phyloP scores from a whole-genome alignment of 163 green algal species.

The Coccomyxa subellipsoidea region DNA sequence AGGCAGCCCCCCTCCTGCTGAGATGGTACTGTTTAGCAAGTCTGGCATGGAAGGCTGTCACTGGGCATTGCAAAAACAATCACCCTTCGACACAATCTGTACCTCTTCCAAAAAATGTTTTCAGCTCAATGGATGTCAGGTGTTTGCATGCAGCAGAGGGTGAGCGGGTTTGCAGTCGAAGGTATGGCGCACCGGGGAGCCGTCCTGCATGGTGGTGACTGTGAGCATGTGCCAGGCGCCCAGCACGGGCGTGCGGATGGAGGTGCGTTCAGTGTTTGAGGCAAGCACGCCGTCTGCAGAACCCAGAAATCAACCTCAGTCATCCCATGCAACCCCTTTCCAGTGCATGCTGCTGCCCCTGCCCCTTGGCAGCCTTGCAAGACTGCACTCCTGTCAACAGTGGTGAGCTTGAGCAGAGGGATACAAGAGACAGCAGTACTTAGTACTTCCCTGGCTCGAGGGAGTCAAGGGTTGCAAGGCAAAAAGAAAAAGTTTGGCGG shows the following conservation, averaged over 20 bases:
- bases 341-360: neutral
- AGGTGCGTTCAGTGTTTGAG: conserved; percentile 18
- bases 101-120: too few species aligned
- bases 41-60: too few species aligned
- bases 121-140: neutral
- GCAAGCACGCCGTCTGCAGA: conserved; percentile 36
- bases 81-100: too few species aligned
- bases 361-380: neutral
- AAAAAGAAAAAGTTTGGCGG: neutral
- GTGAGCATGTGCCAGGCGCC: conserved; percentile 77
- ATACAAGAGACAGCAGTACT: too few species aligned
- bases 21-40: too few species aligned
- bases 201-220: conserved; percentile 41
- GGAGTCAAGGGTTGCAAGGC: too few species aligned
- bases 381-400: neutral
- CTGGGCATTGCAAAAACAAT: too few species aligned
- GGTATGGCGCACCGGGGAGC: neutral
- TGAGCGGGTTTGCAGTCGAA: too few species aligned
- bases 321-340: neutral
- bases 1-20: too few species aligned
- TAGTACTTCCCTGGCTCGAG: too few species aligned
- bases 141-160: neutral
- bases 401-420: too few species aligned
- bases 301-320: too few species aligned
- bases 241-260: neutral